A percentile compares a stretch with the other conserved stretches of the same genome.
Conservation (phyloP, 2,329 filamentous ascomycete species). For the Colletotrichum lindemuthianum region DNA sequence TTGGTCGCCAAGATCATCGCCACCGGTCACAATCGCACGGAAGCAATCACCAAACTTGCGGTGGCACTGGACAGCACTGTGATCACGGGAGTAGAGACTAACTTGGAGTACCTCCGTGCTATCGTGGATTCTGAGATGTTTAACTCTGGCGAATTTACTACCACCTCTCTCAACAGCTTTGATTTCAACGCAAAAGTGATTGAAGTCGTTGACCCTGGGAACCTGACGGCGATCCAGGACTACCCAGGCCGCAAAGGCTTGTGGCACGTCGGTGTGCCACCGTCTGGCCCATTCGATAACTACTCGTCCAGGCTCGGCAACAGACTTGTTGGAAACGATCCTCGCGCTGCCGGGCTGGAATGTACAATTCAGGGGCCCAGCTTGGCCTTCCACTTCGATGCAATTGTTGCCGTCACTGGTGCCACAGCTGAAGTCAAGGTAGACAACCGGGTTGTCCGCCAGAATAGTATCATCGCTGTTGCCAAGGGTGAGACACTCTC, state of each 20-base stretch:
- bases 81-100: constrained; percentile 47
- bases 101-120: constrained; percentile 46
- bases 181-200: constrained; percentile 41
- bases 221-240: constrained; percentile 52
- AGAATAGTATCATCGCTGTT: constrained; percentile 41
- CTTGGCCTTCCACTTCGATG: constrained; percentile 46
- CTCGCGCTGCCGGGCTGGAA: constrained; percentile 46
- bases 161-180: constrained; percentile 47
- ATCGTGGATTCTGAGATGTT: constrained; percentile 44
- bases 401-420: constrained; percentile 47
- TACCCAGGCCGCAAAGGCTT: constrained; percentile 50
- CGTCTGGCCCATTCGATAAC: constrained; percentile 53
- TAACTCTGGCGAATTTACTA: constrained; percentile 43
- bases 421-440: constrained; percentile 42
- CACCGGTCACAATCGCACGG: constrained; percentile 65
- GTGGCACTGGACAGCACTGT: constrained; percentile 64
- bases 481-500: constrained; percentile 41
- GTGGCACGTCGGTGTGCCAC: constrained; percentile 52
- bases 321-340: constrained; percentile 45
- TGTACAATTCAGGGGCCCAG: constrained; percentile 47
- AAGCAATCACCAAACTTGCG: constrained; percentile 71
- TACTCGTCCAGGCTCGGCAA: constrained; percentile 49
- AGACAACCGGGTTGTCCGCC: constrained; percentile 36
- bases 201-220: constrained; percentile 49
- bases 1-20: constrained; percentile 82